phyloP scores from a whole-genome alignment of 257 asterid genomes.

The Agastache rugosa region DNA sequence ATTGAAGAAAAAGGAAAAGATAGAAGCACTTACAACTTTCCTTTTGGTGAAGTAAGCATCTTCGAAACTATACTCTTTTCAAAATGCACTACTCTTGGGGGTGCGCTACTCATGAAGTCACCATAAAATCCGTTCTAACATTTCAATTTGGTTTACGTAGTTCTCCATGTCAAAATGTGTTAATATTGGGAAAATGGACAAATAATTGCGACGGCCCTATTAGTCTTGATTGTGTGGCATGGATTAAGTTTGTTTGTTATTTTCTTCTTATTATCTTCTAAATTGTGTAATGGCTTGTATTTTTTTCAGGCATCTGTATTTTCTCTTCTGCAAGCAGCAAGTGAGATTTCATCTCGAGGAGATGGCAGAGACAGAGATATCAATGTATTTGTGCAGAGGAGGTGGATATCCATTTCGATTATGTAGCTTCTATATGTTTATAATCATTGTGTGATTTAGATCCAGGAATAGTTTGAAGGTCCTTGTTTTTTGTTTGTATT shows the following conservation, averaged over 20 bases:
- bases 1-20: too few relatives aligned
- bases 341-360: slow-evolving; percentile 89
- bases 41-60: too few relatives aligned
- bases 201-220: not conserved
- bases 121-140: too few relatives aligned
- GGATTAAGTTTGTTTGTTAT: slow-evolving; percentile 24
- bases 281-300: slow-evolving; percentile 41
- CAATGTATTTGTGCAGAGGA: slow-evolving; percentile 79
- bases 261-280: slow-evolving; percentile 20
- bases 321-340: slow-evolving; percentile 87
- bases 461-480: slow-evolving; percentile 28
- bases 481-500: slow-evolving; percentile 9
- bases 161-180: too few relatives aligned
- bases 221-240: slow-evolving; percentile 15
- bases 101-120: too few relatives aligned
- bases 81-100: too few relatives aligned
- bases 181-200: not conserved
- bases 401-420: slow-evolving; percentile 53
- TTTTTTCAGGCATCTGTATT: slow-evolving; percentile 83
- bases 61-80: too few relatives aligned
- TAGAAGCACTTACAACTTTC: too few relatives aligned
- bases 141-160: too few relatives aligned
- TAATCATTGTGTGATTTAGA: slow-evolving; percentile 24
- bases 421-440: slow-evolving; percentile 22
- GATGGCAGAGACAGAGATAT: slow-evolving; percentile 91